Evolutionary conservation across 2,329 filamentous ascomycete species (phyloP).

Genomic region (Fusarium setosum): DNA sequence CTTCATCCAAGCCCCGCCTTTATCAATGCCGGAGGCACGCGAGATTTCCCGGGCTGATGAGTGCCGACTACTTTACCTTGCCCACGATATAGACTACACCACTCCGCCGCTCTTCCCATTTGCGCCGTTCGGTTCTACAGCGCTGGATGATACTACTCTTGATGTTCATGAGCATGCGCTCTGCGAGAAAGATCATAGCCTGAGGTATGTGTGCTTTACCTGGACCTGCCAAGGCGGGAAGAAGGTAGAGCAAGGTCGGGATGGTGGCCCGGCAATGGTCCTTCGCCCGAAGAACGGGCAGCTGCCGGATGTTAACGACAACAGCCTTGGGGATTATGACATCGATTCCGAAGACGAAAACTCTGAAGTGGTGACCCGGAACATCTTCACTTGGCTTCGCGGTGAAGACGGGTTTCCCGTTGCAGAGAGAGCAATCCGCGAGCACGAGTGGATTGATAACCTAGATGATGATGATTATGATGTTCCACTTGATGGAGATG

Average conservation of each 20-base stretch:
- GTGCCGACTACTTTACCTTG: conserved; percentile 26
- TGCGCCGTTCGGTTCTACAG: conserved; percentile 28
- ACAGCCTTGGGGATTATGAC: too few relatives aligned
- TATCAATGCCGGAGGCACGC: not conserved
- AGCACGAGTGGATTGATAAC: conserved; percentile 46
- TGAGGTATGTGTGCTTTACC: conserved; percentile 4
- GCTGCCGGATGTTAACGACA: not conserved
- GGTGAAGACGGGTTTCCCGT: conserved; percentile 43
- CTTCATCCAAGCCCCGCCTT: conserved; percentile 18
- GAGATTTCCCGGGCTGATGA: conserved; percentile 31
- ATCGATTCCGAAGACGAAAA: conserved; percentile 21
- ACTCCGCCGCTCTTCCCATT: conserved; percentile 26
- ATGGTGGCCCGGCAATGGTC: not conserved
- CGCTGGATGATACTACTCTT: conserved; percentile 20
- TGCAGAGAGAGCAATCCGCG: conserved; percentile 40
- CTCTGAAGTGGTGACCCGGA: conserved; percentile 38
- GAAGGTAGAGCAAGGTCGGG: not conserved
- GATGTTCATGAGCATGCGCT: conserved; percentile 24
- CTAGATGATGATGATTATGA: conserved; percentile 41
- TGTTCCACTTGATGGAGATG: conserved; percentile 11
- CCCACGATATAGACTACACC: conserved; percentile 7
- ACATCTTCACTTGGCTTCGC: conserved; percentile 45
- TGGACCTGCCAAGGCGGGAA: conserved; percentile 10
- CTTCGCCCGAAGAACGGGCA: not conserved
- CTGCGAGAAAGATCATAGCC: conserved; percentile 11